Percentiles rank a stretch among this genome's conserved stretches.
These are phyloP conservation scores for Mycena belliarum DNA, from an alignment of 768 basidiomycete species.

Conservation along the genomic window DNA sequence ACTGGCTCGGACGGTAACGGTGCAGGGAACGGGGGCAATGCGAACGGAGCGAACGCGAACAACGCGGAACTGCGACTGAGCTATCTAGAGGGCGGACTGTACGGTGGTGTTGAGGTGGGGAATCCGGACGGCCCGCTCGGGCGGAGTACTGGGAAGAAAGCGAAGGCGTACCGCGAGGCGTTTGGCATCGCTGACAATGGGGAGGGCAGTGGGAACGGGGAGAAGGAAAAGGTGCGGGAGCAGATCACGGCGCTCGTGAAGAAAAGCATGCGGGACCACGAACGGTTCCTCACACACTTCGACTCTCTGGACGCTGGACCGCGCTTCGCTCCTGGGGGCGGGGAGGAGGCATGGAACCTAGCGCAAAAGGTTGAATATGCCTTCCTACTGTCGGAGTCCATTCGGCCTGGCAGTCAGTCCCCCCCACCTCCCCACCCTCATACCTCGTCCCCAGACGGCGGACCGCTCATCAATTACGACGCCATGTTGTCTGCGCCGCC, in stretches of 20 bases:
- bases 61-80: slow-evolving; percentile 78
- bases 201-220: slow-evolving; percentile 6
- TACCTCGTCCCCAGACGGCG: slow-evolving; percentile 12
- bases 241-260: slow-evolving; percentile 59
- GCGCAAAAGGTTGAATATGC: slow-evolving; percentile 64
- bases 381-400: slow-evolving; percentile 65
- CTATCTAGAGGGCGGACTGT: slow-evolving; percentile 72
- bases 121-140: slow-evolving; percentile 81
- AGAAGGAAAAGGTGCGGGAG: slow-evolving; percentile 55
- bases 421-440: slow-evolving; percentile 23
- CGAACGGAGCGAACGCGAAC: slow-evolving; percentile 39
- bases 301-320: slow-evolving; percentile 62
- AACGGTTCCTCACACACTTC: slow-evolving; percentile 82
- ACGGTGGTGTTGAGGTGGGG: slow-evolving; percentile 85
- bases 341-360: slow-evolving; percentile 33
- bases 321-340: slow-evolving; percentile 35
- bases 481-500: neutral
- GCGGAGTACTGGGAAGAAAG: slow-evolving; percentile 54
- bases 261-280: slow-evolving; percentile 83
- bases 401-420: slow-evolving; percentile 59
- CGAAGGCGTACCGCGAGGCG: slow-evolving; percentile 59
- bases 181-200: slow-evolving; percentile 39
- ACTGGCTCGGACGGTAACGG: slow-evolving; percentile 11
- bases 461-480: slow-evolving; percentile 9
- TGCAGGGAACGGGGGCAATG: slow-evolving; percentile 2